Conservation (phyloP, 306 rosid species). For the Heteromeles arbutifolia region DNA sequence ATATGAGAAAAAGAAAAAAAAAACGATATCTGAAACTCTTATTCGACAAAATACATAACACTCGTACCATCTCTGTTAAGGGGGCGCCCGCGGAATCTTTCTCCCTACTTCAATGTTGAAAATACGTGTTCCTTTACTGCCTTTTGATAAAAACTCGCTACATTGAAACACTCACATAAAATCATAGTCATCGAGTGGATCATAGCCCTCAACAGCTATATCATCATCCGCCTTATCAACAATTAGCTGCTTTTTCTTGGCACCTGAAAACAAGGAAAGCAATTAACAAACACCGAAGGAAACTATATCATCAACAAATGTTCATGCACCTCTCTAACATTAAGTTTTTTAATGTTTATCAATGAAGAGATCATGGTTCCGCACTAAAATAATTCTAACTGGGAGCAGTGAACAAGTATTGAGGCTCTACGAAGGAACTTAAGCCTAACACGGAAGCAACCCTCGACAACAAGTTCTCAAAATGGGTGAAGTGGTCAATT, state of each 20-base stretch:
- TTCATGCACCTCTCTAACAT: background rate
- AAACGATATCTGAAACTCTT: background rate
- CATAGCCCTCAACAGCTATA: conserved; percentile 40
- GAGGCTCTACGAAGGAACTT: too few relatives aligned
- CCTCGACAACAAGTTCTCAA: too few relatives aligned
- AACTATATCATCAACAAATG: background rate
- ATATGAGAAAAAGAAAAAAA: background rate
- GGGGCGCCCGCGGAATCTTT: background rate
- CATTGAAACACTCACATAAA: conserved; percentile 56
- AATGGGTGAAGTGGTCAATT: too few relatives aligned
- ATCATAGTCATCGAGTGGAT: conserved; percentile 71
- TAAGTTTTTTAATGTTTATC: too few relatives aligned
- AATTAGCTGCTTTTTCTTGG: conserved; percentile 80
- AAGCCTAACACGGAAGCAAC: too few relatives aligned
- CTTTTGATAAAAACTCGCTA: background rate
- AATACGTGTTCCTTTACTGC: conserved; percentile 8
- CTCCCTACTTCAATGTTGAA: conserved; percentile 6
- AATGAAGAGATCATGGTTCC: too few relatives aligned
- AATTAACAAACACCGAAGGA: background rate
- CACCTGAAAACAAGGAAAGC: conserved; percentile 37
- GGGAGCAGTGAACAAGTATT: too few relatives aligned
- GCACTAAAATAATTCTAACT: too few relatives aligned
- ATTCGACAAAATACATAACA: conserved; percentile 9
- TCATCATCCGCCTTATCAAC: conserved; percentile 86
- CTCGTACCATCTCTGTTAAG: background rate